Evolutionary conservation across 352 stramenopile genomes (phyloP), one percentile per base, ranked within the genome.

Genomic region (Pythium diclinum): DNA sequence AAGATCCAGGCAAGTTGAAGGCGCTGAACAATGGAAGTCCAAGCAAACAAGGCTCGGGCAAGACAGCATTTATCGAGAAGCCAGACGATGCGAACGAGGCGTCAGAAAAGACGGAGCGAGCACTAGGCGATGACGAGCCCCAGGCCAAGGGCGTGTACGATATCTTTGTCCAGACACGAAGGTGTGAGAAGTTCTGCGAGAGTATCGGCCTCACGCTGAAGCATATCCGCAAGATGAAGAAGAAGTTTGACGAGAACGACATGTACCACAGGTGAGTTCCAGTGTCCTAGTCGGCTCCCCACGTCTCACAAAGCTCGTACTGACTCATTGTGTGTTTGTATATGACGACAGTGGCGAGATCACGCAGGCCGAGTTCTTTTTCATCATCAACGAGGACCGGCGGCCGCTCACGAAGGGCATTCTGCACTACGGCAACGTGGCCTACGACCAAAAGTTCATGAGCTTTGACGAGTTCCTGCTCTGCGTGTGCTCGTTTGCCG

Each of bases 321-420:
- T 23, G 3, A 61, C 56, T 61, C 23, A n/a, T 33, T 36, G 3
- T 11, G 38, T 30, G 59, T 48, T 5, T 61, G 8, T 53, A 7
- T 34, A 52, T 28, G 56, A 16, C n/a, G 33, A 13, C 23, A 91
- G 81, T 3, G 82, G 82, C 6, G 82, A 91, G 60, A 85, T 91
- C 65, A 91, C 68, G 16, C 82, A 89, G 38, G 78, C 78, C 2
- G 82, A 91, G 61, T 88, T 91, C 51, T 91, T 86, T 63, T 88
- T 76, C 44, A 88, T 91, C 69, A 79, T 89, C 59, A 77, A 78
- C 32, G 82, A 91, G 34, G 76, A 85, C 7, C 65, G 68, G n/a
- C 66, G 80, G 0, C 71, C 76, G 11, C 62, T 91, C 54, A 88
- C 79, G 34, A 66, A 76, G 19, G 80, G 82, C 19, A 79, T 91